Base-by-base conservation (phyloP, 306 rosid genomes). In the Cicer pinnatifidum region DNA sequence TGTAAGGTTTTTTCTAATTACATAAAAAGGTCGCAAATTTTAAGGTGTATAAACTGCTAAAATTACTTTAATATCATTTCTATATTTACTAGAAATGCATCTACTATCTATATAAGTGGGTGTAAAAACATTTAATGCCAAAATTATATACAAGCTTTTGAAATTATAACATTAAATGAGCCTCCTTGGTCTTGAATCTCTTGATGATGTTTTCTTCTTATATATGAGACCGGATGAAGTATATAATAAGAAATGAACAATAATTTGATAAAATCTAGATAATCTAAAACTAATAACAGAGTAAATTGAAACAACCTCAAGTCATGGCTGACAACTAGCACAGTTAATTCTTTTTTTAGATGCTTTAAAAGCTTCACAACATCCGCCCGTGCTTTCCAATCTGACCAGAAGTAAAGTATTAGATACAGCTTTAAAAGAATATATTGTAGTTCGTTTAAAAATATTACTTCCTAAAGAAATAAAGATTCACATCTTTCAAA, bases 381-480 rank as follows among this genome's bases (percentile, higher is more conserved):
- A 82, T 91, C 97, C 2, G 88, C 88, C 16, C 92, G 96, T 59
- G 97, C 97, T 82, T 89, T 91, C 98, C 97, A 93, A 89, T 91
- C 98, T 93, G 82, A 79, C 43, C 65, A 83, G 16, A 39, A 11
- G 38, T 50, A 8, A 47, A 59, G 17, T 67, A 76, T 67, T 23
- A 79, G 77, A 38, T 54, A 75, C 52, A 76, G 45, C 72, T 73
- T 16, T n/a, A 39, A 75, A 19, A 35, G 62, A 77, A 64, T 52
- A 58, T 35, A 54, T 6, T 12, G 11, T 9, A 61, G 63, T 35
- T 73, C 67, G 69, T 56, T 33, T 20, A 15, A 41, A 41, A 17
- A 3, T 9, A 2, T 12, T 8, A 68, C 19, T 79, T 69, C 39
- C 68, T 66, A 37, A 72, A 51, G 66, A 28, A 78, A 41, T n/a